Percentiles rank a stretch among this genome's conserved stretches.
These are phyloP conservation scores for Speleostelium caveatum DNA, from an alignment of 78 protist genomes.

Conservation along the genomic window DNA sequence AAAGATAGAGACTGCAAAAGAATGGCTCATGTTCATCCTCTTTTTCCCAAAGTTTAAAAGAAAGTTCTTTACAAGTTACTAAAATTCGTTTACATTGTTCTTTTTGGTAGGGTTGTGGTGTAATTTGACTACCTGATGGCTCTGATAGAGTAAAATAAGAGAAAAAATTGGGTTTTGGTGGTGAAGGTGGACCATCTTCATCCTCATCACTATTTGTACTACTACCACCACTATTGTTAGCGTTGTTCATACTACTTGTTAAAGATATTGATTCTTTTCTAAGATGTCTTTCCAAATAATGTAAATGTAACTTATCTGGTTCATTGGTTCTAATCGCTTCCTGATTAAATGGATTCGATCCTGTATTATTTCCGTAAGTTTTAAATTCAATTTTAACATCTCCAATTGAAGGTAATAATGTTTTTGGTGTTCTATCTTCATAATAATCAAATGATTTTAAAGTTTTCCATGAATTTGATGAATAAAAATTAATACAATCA, in stretches of 20 bases:
- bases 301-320: slow-evolving; percentile 55
- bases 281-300: slow-evolving; percentile 61
- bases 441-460: slow-evolving; percentile 24
- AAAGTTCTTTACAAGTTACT: slow-evolving; percentile 44
- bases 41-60: slow-evolving; percentile 62
- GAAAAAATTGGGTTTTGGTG: neutral
- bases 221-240: no score
- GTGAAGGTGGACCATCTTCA: neutral
- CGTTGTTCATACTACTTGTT: neutral
- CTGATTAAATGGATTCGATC: neutral
- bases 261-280: slow-evolving; percentile 22
- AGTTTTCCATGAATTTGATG: slow-evolving; percentile 28
- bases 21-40: slow-evolving; percentile 73
- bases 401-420: slow-evolving; percentile 8
- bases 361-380: neutral
- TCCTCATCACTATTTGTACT: neutral
- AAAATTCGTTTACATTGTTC: slow-evolving; percentile 17
- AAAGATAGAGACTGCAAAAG: slow-evolving; percentile 40
- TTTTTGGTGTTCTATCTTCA: slow-evolving; percentile 28
- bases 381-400: slow-evolving; percentile 30
- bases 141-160: slow-evolving; percentile 67
- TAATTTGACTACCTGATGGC: slow-evolving; percentile 3
- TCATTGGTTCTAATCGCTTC: slow-evolving; percentile 36
- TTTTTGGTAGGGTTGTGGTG: slow-evolving; percentile 37
- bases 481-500: slow-evolving; percentile 67